Base-by-base conservation (phyloP, 257 asterid genomes). In the Coffea eugenioides region DNA sequence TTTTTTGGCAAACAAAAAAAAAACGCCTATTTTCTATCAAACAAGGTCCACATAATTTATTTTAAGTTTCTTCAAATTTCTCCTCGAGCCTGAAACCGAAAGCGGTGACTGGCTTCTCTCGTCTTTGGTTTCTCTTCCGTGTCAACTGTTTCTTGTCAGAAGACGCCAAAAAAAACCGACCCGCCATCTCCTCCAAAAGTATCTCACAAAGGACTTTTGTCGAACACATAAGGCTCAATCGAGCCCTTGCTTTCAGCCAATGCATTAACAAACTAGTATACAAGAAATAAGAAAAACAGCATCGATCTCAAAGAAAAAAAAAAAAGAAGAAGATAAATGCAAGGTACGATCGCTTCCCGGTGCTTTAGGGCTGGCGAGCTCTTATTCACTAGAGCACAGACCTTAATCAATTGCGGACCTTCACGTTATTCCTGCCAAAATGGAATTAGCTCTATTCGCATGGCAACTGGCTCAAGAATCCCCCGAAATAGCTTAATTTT, bases 341-440 rank as follows among this genome's bases (percentile, higher is more conserved):
- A 81, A 49, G 81, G 77, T 13, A 48, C 81, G 34, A 78, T 80
- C 31, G 71, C 85, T 75, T 74, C 80, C 39, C 48, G 84, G 73
- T 82, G 87, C 75, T 75, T 82, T 77, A 81, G 77, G 81, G 84
- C 82, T 76, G 56, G 85, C 41, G 76, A 67, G 57, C 51, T 80
- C 56, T 69, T 84, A 36, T 45, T 78, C 80, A 54, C 21, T 75
- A 75, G 78, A 64, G 64, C 84, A 59, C 72, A 79, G 57, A 43
- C 49, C 71, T 69, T 83, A 9, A 31, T 75, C 69, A 72, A 49
- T 73, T n/a, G 49, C 59, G 7, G 27, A 16, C 70, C 80, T 14
- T 67, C 43, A 39, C 77, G 69, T 69, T 72, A 18, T 78, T 52
- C 83, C n/a, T 39, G 43, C 43, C 48, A 54, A 65, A 70, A 72